These are phyloP conservation scores for Ascochyta koolunga DNA, from an alignment of 2,329 filamentous ascomycete species.

Conservation along the genomic window DNA sequence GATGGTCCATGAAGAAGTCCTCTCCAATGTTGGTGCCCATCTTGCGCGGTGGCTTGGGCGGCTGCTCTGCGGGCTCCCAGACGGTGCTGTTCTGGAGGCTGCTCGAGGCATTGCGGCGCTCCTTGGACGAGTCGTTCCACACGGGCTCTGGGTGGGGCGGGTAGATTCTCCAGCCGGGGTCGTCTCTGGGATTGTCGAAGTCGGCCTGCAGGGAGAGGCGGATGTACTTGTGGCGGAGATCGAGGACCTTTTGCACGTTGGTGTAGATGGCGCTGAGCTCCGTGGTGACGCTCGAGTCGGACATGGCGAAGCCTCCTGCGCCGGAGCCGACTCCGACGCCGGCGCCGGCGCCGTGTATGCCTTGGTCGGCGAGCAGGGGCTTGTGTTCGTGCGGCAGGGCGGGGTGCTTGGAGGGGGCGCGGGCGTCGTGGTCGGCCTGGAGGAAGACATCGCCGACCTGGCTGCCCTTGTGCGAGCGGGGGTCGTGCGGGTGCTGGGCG, in stretches of 20 bases:
- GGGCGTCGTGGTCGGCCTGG: slow-evolving; percentile 56
- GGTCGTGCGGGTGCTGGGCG: slow-evolving; percentile 40
- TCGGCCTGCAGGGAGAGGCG: slow-evolving; percentile 80
- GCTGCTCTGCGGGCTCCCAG: slow-evolving; percentile 40
- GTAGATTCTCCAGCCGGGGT: slow-evolving; percentile 83
- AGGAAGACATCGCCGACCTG: slow-evolving; percentile 41
- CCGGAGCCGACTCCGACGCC: slow-evolving; percentile 67
- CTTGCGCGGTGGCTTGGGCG: slow-evolving; percentile 68
- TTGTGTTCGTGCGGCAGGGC: slow-evolving; percentile 62
- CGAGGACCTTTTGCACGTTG: slow-evolving; percentile 88
- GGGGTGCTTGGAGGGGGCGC: slow-evolving; percentile 58
- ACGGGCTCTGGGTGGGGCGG: slow-evolving; percentile 89
- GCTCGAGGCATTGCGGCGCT: slow-evolving; percentile 47
- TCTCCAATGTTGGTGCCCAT: slow-evolving; percentile 89
- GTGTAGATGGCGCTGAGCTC: slow-evolving; percentile 87
- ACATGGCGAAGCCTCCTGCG: slow-evolving; percentile 68
- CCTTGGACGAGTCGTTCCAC: slow-evolving; percentile 70
- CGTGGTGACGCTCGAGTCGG: slow-evolving; percentile 78
- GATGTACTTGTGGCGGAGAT: slow-evolving; percentile 88
- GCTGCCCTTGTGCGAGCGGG: slow-evolving; percentile 26
- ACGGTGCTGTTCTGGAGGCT: slow-evolving; percentile 49
- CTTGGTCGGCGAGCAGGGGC: slow-evolving; percentile 60
- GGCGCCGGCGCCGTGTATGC: slow-evolving; percentile 63
- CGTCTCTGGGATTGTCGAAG: slow-evolving; percentile 86
- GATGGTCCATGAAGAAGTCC: slow-evolving; percentile 84